Evolutionary conservation across 495 filamentous ascomycete genomes (phyloP).

Genomic region (Neurospora africana): DNA sequence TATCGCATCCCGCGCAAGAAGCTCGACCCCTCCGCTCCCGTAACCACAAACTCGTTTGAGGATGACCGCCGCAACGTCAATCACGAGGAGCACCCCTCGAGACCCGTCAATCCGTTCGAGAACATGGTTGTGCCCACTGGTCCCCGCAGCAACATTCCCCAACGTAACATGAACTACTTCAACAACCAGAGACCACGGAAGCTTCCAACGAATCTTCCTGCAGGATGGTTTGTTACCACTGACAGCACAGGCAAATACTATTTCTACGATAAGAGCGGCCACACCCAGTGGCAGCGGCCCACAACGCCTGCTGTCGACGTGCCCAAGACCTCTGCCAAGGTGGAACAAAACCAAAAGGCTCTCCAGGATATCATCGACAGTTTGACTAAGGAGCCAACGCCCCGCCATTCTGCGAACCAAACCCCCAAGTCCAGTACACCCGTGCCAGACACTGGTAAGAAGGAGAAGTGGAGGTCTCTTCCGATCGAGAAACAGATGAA

Average conservation of each 20-base stretch:
- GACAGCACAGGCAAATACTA: constrained; percentile 57
- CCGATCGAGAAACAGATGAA: constrained; percentile 82
- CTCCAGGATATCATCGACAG: constrained; percentile 80
- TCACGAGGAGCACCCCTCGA: constrained; percentile 38
- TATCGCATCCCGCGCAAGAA: constrained; percentile 87
- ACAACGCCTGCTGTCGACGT: constrained; percentile 54
- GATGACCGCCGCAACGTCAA: constrained; percentile 57
- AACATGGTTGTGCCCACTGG: constrained; percentile 46
- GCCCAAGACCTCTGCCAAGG: constrained; percentile 54
- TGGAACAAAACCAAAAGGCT: constrained; percentile 38
- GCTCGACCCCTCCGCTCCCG: constrained; percentile 31
- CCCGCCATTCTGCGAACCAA: constrained; percentile 38
- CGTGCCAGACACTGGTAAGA: constrained; percentile 49
- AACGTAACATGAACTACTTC: constrained; percentile 50
- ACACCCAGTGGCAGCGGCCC: constrained; percentile 71
- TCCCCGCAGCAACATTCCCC: constrained; percentile 53
- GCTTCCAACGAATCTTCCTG: constrained; percentile 50
- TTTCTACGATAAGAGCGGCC: constrained; percentile 66
- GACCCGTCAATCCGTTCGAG: constrained; percentile 18
- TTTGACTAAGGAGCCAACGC: constrained; percentile 54
- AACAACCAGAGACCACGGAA: constrained; percentile 47
- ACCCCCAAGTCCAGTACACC: constrained; percentile 54
- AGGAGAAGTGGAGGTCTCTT: constrained; percentile 73
- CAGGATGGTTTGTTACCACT: constrained; percentile 68
- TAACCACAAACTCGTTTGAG: constrained; percentile 42